Evolutionary conservation across 225 moss, liverwort and hornwort species (phyloP).

Genomic region (Pseudoscleropodium purum): DNA sequence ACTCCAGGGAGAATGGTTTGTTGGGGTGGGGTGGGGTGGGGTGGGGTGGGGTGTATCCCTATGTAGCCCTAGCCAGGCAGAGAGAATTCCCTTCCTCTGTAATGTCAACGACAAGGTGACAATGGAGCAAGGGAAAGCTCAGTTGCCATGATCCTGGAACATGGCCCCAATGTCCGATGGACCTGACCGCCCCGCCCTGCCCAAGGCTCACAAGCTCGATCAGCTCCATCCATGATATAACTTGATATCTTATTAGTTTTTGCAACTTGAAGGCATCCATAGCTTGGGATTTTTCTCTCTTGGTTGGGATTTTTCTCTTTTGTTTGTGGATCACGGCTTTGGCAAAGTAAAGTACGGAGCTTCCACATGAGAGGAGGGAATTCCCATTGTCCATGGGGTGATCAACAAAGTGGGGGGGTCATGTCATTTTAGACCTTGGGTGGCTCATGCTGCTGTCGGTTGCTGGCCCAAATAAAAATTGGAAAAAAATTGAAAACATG

Average conservation of each 20-base stretch:
- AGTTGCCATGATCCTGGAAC: neutral
- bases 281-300: neutral
- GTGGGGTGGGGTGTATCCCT: too few species aligned
- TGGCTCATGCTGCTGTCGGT: neutral
- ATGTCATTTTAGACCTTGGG: neutral
- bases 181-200: too few species aligned
- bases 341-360: too few species aligned
- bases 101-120: constrained; percentile 8
- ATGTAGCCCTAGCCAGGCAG: neutral
- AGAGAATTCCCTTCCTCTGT: neutral
- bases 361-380: neutral
- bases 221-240: neutral
- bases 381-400: neutral
- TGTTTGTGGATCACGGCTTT: neutral
- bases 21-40: too few species aligned
- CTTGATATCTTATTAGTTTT: too few species aligned
- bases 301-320: neutral
- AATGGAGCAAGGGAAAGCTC: neutral
- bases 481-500: too few species aligned
- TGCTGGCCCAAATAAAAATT: neutral
- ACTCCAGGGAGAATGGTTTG: neutral
- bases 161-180: neutral
- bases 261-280: neutral
- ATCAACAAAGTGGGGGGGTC: too few species aligned
- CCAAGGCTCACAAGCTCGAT: neutral